Conservation (phyloP, 352 stramenopile species). For the Phytophthora gonapodyides region DNA sequence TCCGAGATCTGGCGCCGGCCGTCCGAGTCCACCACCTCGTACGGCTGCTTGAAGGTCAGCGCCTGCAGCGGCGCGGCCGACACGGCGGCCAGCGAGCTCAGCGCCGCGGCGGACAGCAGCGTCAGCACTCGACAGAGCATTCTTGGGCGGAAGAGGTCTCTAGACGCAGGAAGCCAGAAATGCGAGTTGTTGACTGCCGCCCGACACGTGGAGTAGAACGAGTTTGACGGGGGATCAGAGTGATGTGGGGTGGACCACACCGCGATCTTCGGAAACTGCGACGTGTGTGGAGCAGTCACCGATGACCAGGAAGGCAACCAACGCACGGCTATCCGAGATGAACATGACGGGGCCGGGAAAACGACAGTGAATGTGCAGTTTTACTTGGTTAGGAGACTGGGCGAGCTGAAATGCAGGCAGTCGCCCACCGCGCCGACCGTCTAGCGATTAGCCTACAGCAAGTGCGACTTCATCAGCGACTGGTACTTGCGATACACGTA, state of each 20-base stretch:
- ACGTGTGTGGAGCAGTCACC: slow-evolving; percentile 1
- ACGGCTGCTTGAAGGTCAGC: slow-evolving; percentile 74
- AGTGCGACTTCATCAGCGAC: slow-evolving; percentile 85
- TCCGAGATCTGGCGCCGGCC: slow-evolving; percentile 68
- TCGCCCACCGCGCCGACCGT: background rate
- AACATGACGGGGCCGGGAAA: slow-evolving; percentile 6
- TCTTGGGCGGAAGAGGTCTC: background rate
- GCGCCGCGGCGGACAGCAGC: slow-evolving; percentile 28
- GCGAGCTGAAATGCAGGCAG: slow-evolving; percentile 6
- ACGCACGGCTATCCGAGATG: background rate
- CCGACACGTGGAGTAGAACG: slow-evolving; percentile 28
- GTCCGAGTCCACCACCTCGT: slow-evolving; percentile 53
- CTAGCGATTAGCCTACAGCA: slow-evolving; percentile 54
- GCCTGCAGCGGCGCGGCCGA: slow-evolving; percentile 27
- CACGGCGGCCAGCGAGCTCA: slow-evolving; percentile 31
- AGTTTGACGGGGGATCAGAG: slow-evolving; percentile 17
- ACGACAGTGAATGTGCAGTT: slow-evolving; percentile 30
- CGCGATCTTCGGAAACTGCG: slow-evolving; percentile 20
- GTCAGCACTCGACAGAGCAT: slow-evolving; percentile 35
- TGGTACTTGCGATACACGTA: slow-evolving; percentile 88
- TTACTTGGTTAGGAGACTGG: slow-evolving; percentile 30
- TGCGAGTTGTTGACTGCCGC: slow-evolving; percentile 17
- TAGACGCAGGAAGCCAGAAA: slow-evolving; percentile 17
- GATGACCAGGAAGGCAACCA: background rate
- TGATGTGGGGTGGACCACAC: slow-evolving; percentile 23